A percentile compares a stretch with the other conserved stretches of the same genome.
Conservation (phyloP, 371 early-diverging fungal species). For the Rhizopus arrhizus region DNA sequence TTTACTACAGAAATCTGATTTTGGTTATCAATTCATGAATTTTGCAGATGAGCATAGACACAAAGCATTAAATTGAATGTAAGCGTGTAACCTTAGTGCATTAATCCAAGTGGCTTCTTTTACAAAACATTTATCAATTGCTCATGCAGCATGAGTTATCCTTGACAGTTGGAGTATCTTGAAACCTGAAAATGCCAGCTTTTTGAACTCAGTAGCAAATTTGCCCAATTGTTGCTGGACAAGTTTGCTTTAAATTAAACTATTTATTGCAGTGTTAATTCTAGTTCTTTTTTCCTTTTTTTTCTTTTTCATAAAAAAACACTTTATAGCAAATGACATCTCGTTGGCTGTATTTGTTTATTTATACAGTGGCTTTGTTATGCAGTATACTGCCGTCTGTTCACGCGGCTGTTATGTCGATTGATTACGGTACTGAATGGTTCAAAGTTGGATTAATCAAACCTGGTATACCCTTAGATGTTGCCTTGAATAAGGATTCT, state of each 20-base stretch:
- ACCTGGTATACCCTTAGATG: slow-evolving; percentile 87
- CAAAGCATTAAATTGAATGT: too few species aligned
- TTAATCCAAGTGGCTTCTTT: too few species aligned
- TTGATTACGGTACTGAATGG: slow-evolving; percentile 97
- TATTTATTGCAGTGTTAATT: background rate
- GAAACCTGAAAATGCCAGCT: background rate
- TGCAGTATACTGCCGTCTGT: slow-evolving; percentile 19
- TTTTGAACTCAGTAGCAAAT: slow-evolving; percentile 10
- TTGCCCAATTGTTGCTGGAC: slow-evolving; percentile 29
- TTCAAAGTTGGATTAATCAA: slow-evolving; percentile 93
- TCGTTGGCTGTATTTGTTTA: slow-evolving; percentile 30
- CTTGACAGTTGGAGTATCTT: too few species aligned
- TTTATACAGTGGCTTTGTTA: slow-evolving; percentile 25
- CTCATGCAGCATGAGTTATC: too few species aligned
- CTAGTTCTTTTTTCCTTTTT: slow-evolving; percentile 1
- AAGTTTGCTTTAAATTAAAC: slow-evolving; percentile 17
- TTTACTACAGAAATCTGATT: too few species aligned
- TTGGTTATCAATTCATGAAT: too few species aligned
- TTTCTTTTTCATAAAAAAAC: background rate
- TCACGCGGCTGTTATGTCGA: slow-evolving; percentile 82
- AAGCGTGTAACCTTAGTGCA: too few species aligned
- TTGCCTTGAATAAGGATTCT: slow-evolving; percentile 94
- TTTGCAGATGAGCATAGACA: too few species aligned
- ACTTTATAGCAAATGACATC: slow-evolving; percentile 15
- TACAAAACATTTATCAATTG: too few species aligned